Conservation (phyloP, 2,329 filamentous ascomycete genomes). For the Beauveria asiatica region DNA sequence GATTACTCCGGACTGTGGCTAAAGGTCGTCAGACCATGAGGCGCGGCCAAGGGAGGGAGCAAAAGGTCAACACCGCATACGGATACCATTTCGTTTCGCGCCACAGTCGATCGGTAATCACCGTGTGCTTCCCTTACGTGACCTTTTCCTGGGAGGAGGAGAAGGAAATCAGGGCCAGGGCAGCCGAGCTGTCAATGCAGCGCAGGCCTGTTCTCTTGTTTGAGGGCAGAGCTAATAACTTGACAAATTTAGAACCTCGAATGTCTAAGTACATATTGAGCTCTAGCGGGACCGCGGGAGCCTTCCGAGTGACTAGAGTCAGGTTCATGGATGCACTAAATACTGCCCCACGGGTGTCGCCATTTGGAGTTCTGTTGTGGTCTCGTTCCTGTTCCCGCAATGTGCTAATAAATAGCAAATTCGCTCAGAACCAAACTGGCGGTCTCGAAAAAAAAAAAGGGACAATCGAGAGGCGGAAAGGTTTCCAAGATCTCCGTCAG, state of each 20-base stretch:
- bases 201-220: neutral
- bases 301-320: slow-evolving; percentile 1
- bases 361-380: too few relatives aligned
- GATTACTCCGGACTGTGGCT: neutral
- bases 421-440: neutral
- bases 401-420: neutral
- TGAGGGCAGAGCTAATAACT: neutral
- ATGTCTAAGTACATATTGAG: neutral
- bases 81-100: neutral
- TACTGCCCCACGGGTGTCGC: neutral
- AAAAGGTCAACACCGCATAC: neutral
- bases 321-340: neutral
- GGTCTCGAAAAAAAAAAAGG: neutral
- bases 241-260: neutral
- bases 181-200: neutral
- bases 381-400: neutral
- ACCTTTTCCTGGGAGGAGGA: neutral
- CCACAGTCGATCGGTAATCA: slow-evolving; percentile 4
- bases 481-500: neutral
- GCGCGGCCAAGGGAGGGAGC: neutral
- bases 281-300: neutral
- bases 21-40: neutral
- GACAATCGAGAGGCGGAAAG: neutral
- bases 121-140: neutral
- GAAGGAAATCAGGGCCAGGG: neutral